These are phyloP conservation scores for Auxenochlorella pyrenoidosa DNA, from an alignment of 139 green algal species.

Conservation along the genomic window DNA sequence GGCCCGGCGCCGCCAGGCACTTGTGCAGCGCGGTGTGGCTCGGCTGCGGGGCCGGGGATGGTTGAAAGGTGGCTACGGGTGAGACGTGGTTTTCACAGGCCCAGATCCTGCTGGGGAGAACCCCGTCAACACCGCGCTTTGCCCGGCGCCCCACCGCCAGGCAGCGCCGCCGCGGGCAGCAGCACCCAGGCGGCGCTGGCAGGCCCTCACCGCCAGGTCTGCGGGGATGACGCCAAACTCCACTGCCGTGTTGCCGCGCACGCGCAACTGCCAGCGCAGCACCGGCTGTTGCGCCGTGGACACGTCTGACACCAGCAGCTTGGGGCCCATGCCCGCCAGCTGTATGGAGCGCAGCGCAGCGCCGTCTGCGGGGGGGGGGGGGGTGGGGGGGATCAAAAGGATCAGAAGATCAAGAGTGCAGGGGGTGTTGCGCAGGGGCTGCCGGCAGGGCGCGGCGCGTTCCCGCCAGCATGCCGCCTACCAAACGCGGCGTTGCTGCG, in stretches of 20 bases:
- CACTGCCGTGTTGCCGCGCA: conserved; percentile 75
- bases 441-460: too few species aligned
- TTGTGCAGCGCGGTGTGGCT: conserved; percentile 60
- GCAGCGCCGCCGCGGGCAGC: background rate
- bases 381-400: background rate
- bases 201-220: conserved; percentile 41
- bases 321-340: conserved; percentile 73
- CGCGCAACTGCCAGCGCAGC: conserved; percentile 67
- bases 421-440: too few species aligned
- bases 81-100: too few species aligned
- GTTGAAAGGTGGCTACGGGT: too few species aligned
- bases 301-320: conserved; percentile 71
- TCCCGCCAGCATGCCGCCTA: too few species aligned
- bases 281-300: conserved; percentile 61
- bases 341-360: conserved; percentile 43
- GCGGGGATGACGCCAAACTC: conserved; percentile 74
- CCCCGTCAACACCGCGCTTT: too few species aligned
- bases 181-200: background rate
- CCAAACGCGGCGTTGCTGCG: background rate
- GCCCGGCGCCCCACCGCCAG: too few species aligned
- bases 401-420: too few species aligned
- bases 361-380: background rate
- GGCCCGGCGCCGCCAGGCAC: conserved; percentile 23
- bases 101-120: too few species aligned
- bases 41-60: background rate